Conservation (phyloP, 2,329 filamentous ascomycete species). For the Fusarium mexicanum region DNA sequence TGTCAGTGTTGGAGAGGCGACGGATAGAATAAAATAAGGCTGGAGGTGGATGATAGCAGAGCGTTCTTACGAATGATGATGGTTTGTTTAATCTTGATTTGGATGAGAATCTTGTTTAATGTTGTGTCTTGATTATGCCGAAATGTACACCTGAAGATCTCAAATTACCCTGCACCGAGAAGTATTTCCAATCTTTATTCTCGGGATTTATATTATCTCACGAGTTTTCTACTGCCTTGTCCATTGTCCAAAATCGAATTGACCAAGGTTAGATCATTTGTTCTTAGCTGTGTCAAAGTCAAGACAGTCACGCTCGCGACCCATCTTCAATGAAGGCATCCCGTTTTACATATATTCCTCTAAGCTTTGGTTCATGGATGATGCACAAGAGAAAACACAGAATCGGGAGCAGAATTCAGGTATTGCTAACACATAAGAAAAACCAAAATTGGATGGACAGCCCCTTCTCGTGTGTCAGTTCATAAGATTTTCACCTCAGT, state of each 20-base stretch:
- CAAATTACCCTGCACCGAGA: neutral
- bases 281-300: fast-evolving
- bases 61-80: neutral
- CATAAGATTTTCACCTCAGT: too few species aligned
- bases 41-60: neutral
- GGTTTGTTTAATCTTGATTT: neutral
- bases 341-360: too few species aligned
- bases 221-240: fast-evolving
- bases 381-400: too few species aligned
- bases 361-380: fast-evolving
- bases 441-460: fast-evolving
- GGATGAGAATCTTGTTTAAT: neutral
- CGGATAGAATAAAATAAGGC: neutral
- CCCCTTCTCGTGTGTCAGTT: fast-evolving
- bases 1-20: neutral
- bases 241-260: fast-evolving
- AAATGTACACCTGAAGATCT: neutral
- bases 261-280: fast-evolving
- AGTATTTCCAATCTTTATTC: neutral
- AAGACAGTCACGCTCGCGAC: fast-evolving
- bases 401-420: too few species aligned
- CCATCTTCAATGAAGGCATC: fast-evolving
- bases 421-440: too few species aligned
- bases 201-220: fast-evolving
- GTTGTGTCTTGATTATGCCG: neutral